Evolutionary conservation across 2,329 filamentous ascomycete species (phyloP), one percentile per base, ranked within the genome.

Genomic region (Stagonosporopsis rhizophila): DNA sequence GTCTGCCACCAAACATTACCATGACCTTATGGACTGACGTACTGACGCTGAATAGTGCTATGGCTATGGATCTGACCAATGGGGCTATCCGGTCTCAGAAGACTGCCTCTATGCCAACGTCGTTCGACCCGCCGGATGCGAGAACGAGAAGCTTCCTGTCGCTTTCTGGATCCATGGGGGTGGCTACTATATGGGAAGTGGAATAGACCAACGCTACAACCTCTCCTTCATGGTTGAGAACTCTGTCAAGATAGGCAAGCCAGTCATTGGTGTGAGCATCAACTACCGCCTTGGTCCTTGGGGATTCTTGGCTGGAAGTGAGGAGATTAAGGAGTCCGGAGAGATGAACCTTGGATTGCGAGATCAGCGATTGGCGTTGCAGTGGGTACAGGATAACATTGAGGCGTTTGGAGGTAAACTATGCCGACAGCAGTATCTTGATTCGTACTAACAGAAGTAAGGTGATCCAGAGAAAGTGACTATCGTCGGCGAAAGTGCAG

Each of bases 231-330:
- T 85, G n/a, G 80, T 84, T 0, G 72, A 79, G 56, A 67, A 82
- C 15, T 80, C 80, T 0, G 71, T 74, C 0, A 76, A 79, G 6
- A 76, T 78, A n/a, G 78, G 76, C 0, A 74, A 78, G 34, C 82
- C 83, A 0, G 75, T 84, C 19, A 78, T 86, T 32, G 74, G 62
- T 1, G 74, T 79, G 3, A 75, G 53, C 52, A 70, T 79, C 44
- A 77, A 78, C 61, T 87, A 85, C 72, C 82, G 88, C 12, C 78
- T 90, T 35, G 66, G 65, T 52, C 63, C 68, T 17, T 81, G 91
- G 65, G 90, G 90, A 0, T 92, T 94, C 69, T 72, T 90, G 22
- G 81, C 83, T 23, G 69, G 70, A 37, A 69, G 66, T 19, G 58
- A 73, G 40, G 71, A 75, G 46, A 57, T 73, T 23, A 48, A 60